Evolutionary conservation across 2,329 filamentous ascomycete genomes (phyloP), one percentile per base, ranked within the genome.

Genomic region (Aspergillus spinulosporus): DNA sequence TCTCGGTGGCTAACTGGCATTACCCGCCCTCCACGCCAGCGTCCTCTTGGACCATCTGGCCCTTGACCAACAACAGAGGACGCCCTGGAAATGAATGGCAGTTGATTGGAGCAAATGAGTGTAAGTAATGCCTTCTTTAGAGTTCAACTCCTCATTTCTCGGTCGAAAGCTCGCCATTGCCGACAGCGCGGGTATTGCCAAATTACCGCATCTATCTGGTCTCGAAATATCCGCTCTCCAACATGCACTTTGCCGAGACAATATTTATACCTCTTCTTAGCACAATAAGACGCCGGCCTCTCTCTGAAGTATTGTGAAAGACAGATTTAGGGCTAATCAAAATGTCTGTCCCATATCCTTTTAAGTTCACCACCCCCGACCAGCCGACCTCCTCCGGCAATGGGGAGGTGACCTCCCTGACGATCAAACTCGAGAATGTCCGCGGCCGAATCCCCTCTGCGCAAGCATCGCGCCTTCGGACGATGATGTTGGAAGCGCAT

Each of bases 361-460:
- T 58, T 52, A n/a, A 49, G n/a, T 60, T 58, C 48, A 51, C 44
- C 40, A 39, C 48, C 36, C 40, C 50, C 12, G 7, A 56, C 8
- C 52, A 52, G 14, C 55, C 51, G 5, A 36, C 53, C 21, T 52
- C 29, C 15, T 31, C 44, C 26, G 14, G 46, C 39, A 36, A 52
- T 12, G 49, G 49, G 29, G 11, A 32, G 15, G 3, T 11, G 11
- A 15, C 32, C 32, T n/a, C 42, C 36, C 34, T 51, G 29, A 57
- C 49, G 37, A 12, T 58, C 9, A 31, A n/a, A 3, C 55, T 62
- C 26, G n/a, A 52, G 12, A 46, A 46, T n/a, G 29, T 31, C n/a
- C 70, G 74, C 0, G 75, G 75, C 14, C 54, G 61, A 1, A 70
- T 71, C 12, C 75, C 75, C 3, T 76, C 74, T 1, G 21, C 71